Evolutionary conservation across 208 protist genomes (phyloP), one percentile per base, ranked within the genome.

Genomic region (Wallacemonas sp.): DNA sequence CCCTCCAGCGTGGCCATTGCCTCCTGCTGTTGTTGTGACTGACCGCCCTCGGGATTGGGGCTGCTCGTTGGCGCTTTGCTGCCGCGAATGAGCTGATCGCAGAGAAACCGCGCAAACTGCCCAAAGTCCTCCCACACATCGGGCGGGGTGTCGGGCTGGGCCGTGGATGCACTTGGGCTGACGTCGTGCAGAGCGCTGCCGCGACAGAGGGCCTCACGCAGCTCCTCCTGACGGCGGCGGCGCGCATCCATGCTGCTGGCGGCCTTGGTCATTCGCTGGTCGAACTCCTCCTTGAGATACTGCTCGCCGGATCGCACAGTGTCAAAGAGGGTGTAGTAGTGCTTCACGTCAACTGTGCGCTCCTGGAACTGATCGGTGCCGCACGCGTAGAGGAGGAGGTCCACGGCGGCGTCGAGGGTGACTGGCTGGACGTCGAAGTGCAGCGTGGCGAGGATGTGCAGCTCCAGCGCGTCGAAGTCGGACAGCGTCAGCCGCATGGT

Each of bases 381-480:
- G 29, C 62, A 76, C 21, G 90, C 56, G 65, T 81, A 65, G 3
- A 92, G 70, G 39, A 92, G 68, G 16, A 67, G 46, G 27, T 90
- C 84, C 17, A 88, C 72, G 21, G 77, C 47, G 27, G 87, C 73
- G 27, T 80, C 61, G 27, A 79, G 47, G n/a, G 80, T 90, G 17
- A 83, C 67, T 2, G 58, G 72, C 43, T 82, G 75, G 8, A 80
- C 34, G 16, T 65, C 52, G 54, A 80, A 85, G 33, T 61, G 61
- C 8, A 85, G 65, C 26, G 63, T 81, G 14, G 57, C 61, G 32
- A 76, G 56, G 27, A 86, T 68, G 46, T 69, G 67, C 38, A 85
- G 43, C 64, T 94, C 85, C 29, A 88, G 72, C 24, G 67, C 67
- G 49, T 73, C 63, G 60, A 94, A 90, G 21, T 82, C 81, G 17